Base-by-base conservation (phyloP, 352 stramenopile species). In the Halophytophthora batemanensis region DNA sequence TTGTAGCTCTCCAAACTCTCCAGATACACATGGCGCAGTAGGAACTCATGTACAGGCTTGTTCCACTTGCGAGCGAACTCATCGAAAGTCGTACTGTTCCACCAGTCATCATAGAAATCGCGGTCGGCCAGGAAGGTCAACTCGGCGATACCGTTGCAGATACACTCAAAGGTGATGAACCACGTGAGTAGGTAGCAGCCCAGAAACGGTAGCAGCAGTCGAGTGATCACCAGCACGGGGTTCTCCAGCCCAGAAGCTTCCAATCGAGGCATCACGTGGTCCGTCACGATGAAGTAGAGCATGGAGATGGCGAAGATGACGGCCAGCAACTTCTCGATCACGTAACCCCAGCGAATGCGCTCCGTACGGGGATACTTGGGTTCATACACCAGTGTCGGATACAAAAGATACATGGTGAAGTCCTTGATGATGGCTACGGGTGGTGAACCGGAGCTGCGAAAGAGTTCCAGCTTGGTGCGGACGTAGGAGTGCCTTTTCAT, bases 81-180 rank as follows among this genome's bases (percentile, higher is more conserved):
- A 44, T 88, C 81, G 28, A 89, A 96, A 18, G 95, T 97, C 23
- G 87, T 95, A 54, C 87, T 91, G 77, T 98, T 98, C 95, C 95
- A 99, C 96, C 96, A 99, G 67, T 98, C 96, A 34, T 82, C 78
- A 67, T 98, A 99, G 51, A 99, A 98, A 31, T 96, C 75, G 3
- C 87, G 80, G 57, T 97, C 90, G 0, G 84, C 90, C 45, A 94
- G 84, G 56, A 81, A 90, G 23, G 83, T 95, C 25, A 98, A 50
- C 74, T 99, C 96, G 2, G 96, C 95, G 35, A 97, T 82, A 2
- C 98, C 77, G 61, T 98, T 98, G 48, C 98, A 86, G 61, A 96
- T 96, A 25, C 96, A 88, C 71, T 99, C 94, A 50, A 99, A 99
- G 61, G 98, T 97, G 37, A 86, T 84, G 67, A 98, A 98, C 78